phyloP scores from a whole-genome alignment of 2,329 filamentous ascomycete genomes.

The Ceratocystis harringtonii region DNA sequence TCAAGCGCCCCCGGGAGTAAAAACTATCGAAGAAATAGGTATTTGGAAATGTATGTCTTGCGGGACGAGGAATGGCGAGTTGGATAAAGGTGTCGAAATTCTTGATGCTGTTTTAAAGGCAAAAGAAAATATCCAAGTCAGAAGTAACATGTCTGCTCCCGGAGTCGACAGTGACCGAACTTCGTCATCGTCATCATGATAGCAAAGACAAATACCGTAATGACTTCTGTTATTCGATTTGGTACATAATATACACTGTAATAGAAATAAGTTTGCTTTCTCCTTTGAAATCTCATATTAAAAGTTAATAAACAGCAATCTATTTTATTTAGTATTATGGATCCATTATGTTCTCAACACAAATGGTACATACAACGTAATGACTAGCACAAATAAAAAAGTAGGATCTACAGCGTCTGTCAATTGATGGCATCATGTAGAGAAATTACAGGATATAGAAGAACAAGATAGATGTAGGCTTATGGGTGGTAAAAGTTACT shows the following conservation, averaged over 20 bases:
- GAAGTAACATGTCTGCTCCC: neutral
- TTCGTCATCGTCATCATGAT: neutral
- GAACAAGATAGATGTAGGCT: neutral
- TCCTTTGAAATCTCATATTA: no score
- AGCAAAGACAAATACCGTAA: neutral
- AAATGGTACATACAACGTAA: neutral
- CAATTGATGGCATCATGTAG: neutral
- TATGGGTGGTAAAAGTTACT: no score
- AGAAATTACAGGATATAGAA: neutral
- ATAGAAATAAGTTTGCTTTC: no score
- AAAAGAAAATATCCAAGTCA: neutral
- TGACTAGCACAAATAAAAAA: neutral
- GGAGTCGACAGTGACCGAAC: neutral
- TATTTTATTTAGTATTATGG: neutral
- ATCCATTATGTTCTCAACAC: neutral
- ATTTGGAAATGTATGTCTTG: constrained; percentile 84
- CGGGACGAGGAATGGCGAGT: constrained; percentile 63
- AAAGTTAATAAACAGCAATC: no score
- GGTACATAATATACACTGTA: neutral
- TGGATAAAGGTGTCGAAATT: constrained; percentile 60
- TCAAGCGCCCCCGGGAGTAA: constrained; percentile 79
- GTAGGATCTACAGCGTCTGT: neutral
- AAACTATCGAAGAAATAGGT: constrained; percentile 62
- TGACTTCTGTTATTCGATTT: neutral
- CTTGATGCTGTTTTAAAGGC: constrained; percentile 45